Evolutionary conservation across 2,329 filamentous ascomycete genomes (phyloP), one percentile per base, ranked within the genome.

Genomic region (Lasiodiplodia gonubiensis): DNA sequence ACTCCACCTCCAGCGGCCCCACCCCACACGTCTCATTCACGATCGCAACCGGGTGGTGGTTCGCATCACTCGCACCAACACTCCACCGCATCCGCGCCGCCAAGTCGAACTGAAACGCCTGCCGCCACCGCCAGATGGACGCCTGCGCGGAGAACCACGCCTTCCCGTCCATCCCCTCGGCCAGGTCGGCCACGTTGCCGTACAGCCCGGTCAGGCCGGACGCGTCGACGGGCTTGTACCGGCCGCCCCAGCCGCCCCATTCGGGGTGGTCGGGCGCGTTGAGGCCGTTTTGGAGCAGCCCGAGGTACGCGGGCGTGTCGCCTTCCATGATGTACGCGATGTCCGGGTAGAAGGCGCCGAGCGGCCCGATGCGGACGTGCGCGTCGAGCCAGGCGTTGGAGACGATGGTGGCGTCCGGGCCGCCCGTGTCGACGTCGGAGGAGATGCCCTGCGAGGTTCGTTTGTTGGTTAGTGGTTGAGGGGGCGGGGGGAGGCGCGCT

Each of bases 241-340:
- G 72, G 0, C 81, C 81, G 25, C 80, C 81, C 80, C 81, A 82
- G 66, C 76, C 68, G 21, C 81, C 81, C 72, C 76, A 82, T 30
- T 79, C 74, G 0, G 80, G 80, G 21, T 77, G 70, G 25, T 80
- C 76, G 1, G 78, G 74, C 10, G 74, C 71, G 4, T 76, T 75
- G 2, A 83, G 73, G 0, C 81, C 80, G 66, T 82, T 83, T 55
- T 78, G 79, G 27, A 82, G 77, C 1, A 81, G 72, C 49, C 75
- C 78, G 4, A 82, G 68, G 67, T 81, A 80, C 0, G 78, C 76
- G 2, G 80, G 80, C 1, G 80, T 82, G 61, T 83, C 81, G 18
- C 80, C 81, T 70, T 86, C 84, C 30, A 79, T 76, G 66, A 83
- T 82, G 67, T 80, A 85, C 25, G 77, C 70, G 42, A 77, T 80